Evolutionary conservation across 75 land plant genomes (phyloP).

Genomic region (Selaginella moellendorffii): DNA sequence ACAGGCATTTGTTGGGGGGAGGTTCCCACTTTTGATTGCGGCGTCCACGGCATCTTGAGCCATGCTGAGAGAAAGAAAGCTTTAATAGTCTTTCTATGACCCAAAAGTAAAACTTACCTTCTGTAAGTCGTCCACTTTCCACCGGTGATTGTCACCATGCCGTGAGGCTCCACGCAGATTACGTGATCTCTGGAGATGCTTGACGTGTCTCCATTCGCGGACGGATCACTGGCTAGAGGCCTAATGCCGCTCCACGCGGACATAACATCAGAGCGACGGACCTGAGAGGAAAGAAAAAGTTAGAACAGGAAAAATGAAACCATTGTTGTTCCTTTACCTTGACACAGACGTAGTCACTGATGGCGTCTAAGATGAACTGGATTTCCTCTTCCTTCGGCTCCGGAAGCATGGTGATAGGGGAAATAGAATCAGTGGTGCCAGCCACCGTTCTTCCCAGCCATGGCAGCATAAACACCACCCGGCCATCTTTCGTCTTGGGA

Average conservation of each 20-base stretch:
- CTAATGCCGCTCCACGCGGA: constrained; percentile 99
- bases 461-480: constrained; percentile 94
- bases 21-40: constrained; percentile 61
- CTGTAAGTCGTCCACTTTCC: constrained; percentile 99
- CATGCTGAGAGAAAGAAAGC: constrained; percentile 49
- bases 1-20: constrained; percentile 42
- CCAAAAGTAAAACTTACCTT: constrained; percentile 52
- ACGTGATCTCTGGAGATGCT: constrained; percentile 94
- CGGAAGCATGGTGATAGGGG: constrained; percentile 67
- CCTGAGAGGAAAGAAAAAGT: constrained; percentile 27
- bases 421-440: constrained; percentile 88
- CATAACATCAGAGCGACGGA: constrained; percentile 77
- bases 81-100: too few relatives aligned
- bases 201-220: constrained; percentile 56
- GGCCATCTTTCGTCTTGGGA: constrained; percentile 97
- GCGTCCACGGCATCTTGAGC: constrained; percentile 94
- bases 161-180: constrained; percentile 57
- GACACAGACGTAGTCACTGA: constrained; percentile 77
- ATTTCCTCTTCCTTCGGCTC: constrained; percentile 97
- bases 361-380: constrained; percentile 91
- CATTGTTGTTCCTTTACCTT: constrained; percentile 55
- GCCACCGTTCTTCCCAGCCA: constrained; percentile 96
- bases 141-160: constrained; percentile 91
- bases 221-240: constrained; percentile 80
- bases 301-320: neutral